These are phyloP conservation scores for Colletotrichum liriopes DNA, from an alignment of 2,329 filamentous ascomycete genomes.

Conservation along the genomic window DNA sequence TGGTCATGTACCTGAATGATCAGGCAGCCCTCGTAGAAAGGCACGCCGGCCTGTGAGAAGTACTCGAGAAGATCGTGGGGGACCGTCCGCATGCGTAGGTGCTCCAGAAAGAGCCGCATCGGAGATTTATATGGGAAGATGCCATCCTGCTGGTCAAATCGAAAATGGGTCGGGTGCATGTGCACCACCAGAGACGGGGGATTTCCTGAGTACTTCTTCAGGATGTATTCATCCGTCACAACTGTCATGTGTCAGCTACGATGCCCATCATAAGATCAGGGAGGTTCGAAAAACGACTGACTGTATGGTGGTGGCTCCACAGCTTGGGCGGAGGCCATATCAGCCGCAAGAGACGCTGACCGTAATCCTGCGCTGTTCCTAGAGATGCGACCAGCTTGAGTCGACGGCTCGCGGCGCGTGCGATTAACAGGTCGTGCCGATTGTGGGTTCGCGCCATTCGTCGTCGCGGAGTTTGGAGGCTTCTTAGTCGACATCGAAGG, in stretches of 20 bases:
- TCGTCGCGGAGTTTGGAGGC: slow-evolving; percentile 60
- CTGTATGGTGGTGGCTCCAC: slow-evolving; percentile 68
- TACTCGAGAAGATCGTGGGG: slow-evolving; percentile 92
- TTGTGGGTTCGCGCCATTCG: slow-evolving; percentile 59
- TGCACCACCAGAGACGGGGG: slow-evolving; percentile 90
- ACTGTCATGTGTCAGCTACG: slow-evolving; percentile 64
- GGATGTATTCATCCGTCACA: slow-evolving; percentile 81
- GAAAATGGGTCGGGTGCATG: slow-evolving; percentile 87
- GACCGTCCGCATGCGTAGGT: slow-evolving; percentile 82
- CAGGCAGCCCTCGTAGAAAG: slow-evolving; percentile 94
- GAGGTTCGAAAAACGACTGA: slow-evolving; percentile 50
- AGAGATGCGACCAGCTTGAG: slow-evolving; percentile 63
- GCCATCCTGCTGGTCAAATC: slow-evolving; percentile 94
- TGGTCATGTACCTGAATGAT: slow-evolving; percentile 97
- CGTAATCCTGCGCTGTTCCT: slow-evolving; percentile 67
- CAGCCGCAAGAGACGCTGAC: slow-evolving; percentile 64
- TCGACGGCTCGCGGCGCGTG: slow-evolving; percentile 70
- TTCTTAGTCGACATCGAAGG: slow-evolving; percentile 72
- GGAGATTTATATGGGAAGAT: slow-evolving; percentile 94
- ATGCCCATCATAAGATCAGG: not conserved
- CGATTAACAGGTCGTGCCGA: slow-evolving; percentile 68
- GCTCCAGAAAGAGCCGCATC: slow-evolving; percentile 86
- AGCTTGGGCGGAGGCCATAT: slow-evolving; percentile 54
- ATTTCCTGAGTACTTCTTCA: slow-evolving; percentile 83
- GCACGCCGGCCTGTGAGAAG: slow-evolving; percentile 78